Conservation (phyloP, 495 filamentous ascomycete species). For the Xylaria grammica region DNA sequence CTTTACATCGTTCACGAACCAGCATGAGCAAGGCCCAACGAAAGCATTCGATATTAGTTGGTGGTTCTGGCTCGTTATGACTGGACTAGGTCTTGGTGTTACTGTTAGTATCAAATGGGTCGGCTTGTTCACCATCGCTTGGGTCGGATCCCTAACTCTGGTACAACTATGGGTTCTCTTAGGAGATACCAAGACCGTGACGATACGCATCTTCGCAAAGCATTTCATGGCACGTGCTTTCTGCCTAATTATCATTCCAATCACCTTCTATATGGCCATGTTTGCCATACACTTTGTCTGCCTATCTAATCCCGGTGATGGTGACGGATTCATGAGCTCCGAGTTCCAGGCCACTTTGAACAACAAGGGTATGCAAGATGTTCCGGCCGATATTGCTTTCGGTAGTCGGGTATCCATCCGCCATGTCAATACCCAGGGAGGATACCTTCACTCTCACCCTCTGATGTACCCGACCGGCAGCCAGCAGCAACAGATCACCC, state of each 20-base stretch:
- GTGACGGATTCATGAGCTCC: constrained; percentile 98
- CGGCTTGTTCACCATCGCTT: constrained; percentile 96
- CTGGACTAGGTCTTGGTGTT: constrained; percentile 84
- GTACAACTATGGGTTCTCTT: constrained; percentile 94
- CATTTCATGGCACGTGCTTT: constrained; percentile 91
- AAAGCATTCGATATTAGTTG: constrained; percentile 86
- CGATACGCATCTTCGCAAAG: constrained; percentile 87
- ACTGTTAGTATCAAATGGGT: constrained; percentile 99
- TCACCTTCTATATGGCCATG: constrained; percentile 91
- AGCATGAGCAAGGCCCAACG: constrained; percentile 88
- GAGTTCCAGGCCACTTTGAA: constrained; percentile 98
- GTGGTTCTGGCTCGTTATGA: constrained; percentile 97
- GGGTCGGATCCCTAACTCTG: constrained; percentile 90
- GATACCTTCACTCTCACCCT: constrained; percentile 93
- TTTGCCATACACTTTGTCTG: constrained; percentile 95
- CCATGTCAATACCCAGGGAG: constrained; percentile 95
- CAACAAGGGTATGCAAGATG: constrained; percentile 93
- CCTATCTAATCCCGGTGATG: constrained; percentile 91
- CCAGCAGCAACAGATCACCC: constrained; percentile 97
- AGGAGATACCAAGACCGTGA: constrained; percentile 83
- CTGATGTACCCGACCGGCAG: constrained; percentile 98
- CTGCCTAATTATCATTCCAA: constrained; percentile 88
- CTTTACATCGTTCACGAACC: constrained; percentile 93
- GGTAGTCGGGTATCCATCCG: constrained; percentile 86
- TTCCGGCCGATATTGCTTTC: constrained; percentile 87